Conservation (phyloP, 73 alveolate species). For the Loxodes magnus region DNA sequence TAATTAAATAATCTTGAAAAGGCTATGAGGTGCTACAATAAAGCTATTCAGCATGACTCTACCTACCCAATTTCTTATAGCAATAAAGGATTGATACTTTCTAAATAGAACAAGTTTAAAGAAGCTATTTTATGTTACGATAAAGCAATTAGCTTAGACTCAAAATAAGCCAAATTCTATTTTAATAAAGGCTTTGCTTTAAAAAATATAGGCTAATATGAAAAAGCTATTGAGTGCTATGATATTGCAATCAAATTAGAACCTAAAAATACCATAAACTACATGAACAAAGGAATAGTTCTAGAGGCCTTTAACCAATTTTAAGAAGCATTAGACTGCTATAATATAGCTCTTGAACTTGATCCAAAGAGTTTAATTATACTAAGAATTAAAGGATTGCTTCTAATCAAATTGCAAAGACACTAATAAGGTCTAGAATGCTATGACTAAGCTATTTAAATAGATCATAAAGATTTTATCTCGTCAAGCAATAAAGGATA, state of each 20-base stretch:
- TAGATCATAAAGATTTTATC: constrained; percentile 35
- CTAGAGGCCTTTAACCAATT: no score
- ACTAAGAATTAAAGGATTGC: no score
- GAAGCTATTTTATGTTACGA: neutral
- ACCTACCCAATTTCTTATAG: neutral
- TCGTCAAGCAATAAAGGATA: constrained; percentile 46
- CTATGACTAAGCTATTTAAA: constrained; percentile 38
- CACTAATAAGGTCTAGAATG: no score
- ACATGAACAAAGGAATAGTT: no score
- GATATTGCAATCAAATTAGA: no score
- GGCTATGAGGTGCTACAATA: neutral
- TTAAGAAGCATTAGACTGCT: no score
- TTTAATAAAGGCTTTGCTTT: neutral
- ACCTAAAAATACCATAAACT: no score
- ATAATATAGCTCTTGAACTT: no score
- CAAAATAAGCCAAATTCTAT: neutral
- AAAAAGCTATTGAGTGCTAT: neutral
- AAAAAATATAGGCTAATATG: neutral
- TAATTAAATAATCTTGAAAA: neutral
- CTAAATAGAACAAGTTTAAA: neutral
- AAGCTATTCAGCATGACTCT: neutral
- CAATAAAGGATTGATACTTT: neutral
- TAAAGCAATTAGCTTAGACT: neutral
- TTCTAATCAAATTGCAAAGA: no score
- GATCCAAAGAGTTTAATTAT: no score